A percentile compares a stretch with the other conserved stretches of the same genome.
These are phyloP conservation scores for Neurospora cerealis DNA, from an alignment of 495 filamentous ascomycete species.

Conservation along the genomic window DNA sequence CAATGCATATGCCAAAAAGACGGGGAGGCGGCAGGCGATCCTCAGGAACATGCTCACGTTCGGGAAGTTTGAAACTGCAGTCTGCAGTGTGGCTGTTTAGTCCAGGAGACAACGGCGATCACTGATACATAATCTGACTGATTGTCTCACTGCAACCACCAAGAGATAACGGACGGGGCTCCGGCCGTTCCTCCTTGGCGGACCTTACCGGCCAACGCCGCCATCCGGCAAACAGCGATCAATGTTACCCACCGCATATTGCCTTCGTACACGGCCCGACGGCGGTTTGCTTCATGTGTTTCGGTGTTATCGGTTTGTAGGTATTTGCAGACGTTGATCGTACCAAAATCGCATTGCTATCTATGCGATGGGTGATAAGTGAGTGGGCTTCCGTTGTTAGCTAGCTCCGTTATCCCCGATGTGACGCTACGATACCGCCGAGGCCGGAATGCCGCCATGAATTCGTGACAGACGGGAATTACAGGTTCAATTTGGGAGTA, in stretches of 20 bases:
- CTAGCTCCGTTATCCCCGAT: background rate
- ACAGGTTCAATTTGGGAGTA: background rate
- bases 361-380: background rate
- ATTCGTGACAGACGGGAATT: background rate
- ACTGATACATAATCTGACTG: background rate
- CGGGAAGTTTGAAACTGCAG: background rate
- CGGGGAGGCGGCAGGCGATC: background rate
- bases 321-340: background rate
- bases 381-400: background rate
- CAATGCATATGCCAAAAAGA: background rate
- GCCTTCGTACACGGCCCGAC: background rate
- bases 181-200: background rate
- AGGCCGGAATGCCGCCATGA: background rate
- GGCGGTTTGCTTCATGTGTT: background rate
- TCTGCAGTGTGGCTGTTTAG: background rate
- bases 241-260: background rate
- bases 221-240: background rate
- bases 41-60: background rate
- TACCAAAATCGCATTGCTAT: background rate
- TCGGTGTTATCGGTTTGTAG: background rate
- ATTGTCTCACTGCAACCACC: background rate
- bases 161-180: background rate
- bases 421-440: background rate
- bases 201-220: background rate
- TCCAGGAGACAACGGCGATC: background rate